These are phyloP conservation scores for Saccharomyces jurei DNA, from an alignment of 805 yeast genomes.

Conservation along the genomic window DNA sequence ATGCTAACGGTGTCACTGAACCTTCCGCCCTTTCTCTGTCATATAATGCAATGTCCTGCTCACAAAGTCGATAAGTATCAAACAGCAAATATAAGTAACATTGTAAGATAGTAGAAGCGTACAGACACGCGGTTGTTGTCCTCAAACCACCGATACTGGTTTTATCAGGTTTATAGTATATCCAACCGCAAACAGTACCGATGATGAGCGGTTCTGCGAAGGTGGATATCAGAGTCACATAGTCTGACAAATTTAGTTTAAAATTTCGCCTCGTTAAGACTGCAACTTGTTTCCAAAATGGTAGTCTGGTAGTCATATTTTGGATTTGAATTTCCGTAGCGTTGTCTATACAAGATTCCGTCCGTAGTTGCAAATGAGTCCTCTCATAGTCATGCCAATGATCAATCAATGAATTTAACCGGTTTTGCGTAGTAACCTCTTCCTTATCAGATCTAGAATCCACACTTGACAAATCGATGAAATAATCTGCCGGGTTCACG, in stretches of 20 bases:
- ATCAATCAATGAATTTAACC: slow-evolving; percentile 31
- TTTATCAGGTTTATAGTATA: slow-evolving; percentile 51
- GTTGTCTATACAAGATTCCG: neutral
- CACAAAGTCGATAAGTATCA: slow-evolving; percentile 52
- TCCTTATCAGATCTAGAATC: slow-evolving; percentile 38
- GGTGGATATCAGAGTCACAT: slow-evolving; percentile 38
- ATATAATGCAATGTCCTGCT: slow-evolving; percentile 44
- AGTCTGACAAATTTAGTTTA: slow-evolving; percentile 43
- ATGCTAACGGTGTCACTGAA: slow-evolving; percentile 59
- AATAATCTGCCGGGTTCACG: slow-evolving; percentile 55
- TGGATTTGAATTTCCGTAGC: slow-evolving; percentile 20
- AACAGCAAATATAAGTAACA: slow-evolving; percentile 48
- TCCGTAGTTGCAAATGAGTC: neutral
- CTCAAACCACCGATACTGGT: slow-evolving; percentile 48
- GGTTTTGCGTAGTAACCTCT: slow-evolving; percentile 28
- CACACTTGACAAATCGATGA: slow-evolving; percentile 50
- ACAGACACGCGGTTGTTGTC: slow-evolving; percentile 45
- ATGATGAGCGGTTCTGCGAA: slow-evolving; percentile 43
- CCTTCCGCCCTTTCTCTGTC: slow-evolving; percentile 68
- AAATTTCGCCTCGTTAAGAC: slow-evolving; percentile 41
- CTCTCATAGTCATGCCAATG: slow-evolving; percentile 31
- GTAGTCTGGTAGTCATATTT: slow-evolving; percentile 30
- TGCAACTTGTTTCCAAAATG: slow-evolving; percentile 35
- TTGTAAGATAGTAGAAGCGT: slow-evolving; percentile 46
- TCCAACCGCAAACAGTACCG: slow-evolving; percentile 67